These are phyloP conservation scores for Pythium vanterpoolii DNA, from an alignment of 352 stramenopile genomes.

Conservation along the genomic window DNA sequence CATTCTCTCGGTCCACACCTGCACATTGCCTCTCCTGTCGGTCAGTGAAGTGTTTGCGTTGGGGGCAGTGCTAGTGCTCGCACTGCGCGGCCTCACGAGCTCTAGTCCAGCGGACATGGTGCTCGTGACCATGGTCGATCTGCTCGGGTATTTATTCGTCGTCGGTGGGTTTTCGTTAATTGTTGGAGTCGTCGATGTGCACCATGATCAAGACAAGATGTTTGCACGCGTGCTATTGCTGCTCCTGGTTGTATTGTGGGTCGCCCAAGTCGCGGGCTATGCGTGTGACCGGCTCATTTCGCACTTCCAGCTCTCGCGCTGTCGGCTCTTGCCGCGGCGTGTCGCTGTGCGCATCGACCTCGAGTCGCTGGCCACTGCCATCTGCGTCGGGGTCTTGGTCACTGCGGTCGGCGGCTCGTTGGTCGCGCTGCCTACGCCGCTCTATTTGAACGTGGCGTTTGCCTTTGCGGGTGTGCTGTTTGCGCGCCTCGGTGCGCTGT, in stretches of 20 bases:
- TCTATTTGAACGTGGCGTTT: conserved; percentile 16
- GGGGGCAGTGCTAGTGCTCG: conserved; percentile 12
- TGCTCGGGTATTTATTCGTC: conserved; percentile 21
- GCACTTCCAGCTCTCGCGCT: conserved; percentile 41
- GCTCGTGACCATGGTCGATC: conserved; percentile 20
- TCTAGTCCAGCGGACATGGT: conserved; percentile 22
- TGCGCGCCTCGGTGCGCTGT: conserved; percentile 86
- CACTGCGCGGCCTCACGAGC: conserved; percentile 17
- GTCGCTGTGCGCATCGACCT: conserved; percentile 47
- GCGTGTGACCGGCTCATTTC: conserved; percentile 52
- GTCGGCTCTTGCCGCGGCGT: conserved; percentile 37
- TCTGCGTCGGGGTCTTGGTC: conserved; percentile 32
- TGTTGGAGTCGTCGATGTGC: conserved; percentile 43
- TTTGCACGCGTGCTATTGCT: conserved; percentile 42
- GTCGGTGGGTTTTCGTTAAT: conserved; percentile 29
- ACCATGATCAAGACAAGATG: conserved; percentile 18
- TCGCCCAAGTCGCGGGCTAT: conserved; percentile 38
- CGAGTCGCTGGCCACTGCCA: conserved; percentile 39
- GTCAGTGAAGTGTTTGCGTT: conserved; percentile 17
- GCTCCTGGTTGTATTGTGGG: conserved; percentile 41
- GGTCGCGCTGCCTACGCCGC: conserved; percentile 8
- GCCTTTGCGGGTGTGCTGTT: conserved; percentile 74
- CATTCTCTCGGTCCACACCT: conserved; percentile 12
- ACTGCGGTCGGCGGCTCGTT: conserved; percentile 33
- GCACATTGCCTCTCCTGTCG: conserved; percentile 9